Base-by-base conservation (phyloP, 23 red algal genomes). In the Gracilaria domingensis region DNA sequence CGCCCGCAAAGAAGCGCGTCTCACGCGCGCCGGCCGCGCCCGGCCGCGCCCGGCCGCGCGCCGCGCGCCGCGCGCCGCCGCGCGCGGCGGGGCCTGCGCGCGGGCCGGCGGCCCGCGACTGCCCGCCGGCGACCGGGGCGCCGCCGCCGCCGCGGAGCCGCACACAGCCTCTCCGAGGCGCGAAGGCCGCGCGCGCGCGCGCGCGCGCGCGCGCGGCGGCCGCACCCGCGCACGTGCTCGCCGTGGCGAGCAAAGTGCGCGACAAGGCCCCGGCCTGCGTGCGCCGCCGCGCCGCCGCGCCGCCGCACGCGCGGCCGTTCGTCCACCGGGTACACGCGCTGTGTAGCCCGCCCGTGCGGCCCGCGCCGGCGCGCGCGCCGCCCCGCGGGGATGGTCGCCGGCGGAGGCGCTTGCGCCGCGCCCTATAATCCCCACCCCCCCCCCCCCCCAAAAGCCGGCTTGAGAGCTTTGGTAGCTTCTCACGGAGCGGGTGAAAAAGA, bases 401-500 rank as follows among this genome's bases (percentile, higher is more conserved):
- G 32, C 23, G 32, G 32, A 9, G 0, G 6, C 64, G 32, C 8
- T 45, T 45, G 42, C 11, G 42, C 42, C 11, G 42, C 42, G 7
- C 33, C 13, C n/a, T 33, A 5, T 35, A 12, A 1, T 21, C 26
- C 23, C 72, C 45, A 7, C 72, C 38, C 23, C 72, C 45, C 0
- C 72, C 38, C n/a, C n/a, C n/a, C n/a, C n/a, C n/a, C n/a, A 77
- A 50, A 77, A 34, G 67, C 53, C 51, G 74, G 71, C 62, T 64
- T 64, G 85, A 26, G 32, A 1, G 12, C 26, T 45, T 50, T 32
- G 76, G 47, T 47, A 20, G 12, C 11, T 20, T 2, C 45, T 24
- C 83, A 56, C 85, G 29, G 66, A 57, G 85, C 80, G 85, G 85
- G 85, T 89, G 85, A 28, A 65, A 89, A 89, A 89, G 85, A 89